These are phyloP conservation scores for Fusarium austroafricanum DNA, from an alignment of 2,329 filamentous ascomycete genomes.

Conservation along the genomic window DNA sequence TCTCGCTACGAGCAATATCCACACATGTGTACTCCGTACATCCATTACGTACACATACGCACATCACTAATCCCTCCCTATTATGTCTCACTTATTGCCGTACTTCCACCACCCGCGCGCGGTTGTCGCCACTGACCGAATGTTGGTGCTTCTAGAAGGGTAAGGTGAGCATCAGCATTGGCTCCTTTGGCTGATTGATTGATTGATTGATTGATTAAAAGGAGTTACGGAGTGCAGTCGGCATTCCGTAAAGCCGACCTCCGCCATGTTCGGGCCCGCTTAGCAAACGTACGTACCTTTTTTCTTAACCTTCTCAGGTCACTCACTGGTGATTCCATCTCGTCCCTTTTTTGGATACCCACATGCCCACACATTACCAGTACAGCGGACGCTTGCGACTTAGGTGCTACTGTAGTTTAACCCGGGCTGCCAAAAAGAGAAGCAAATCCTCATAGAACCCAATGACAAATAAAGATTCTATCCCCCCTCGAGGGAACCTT, in stretches of 20 bases:
- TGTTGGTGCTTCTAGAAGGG: slow-evolving; percentile 29
- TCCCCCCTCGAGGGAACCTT: not conserved
- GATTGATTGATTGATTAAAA: not conserved
- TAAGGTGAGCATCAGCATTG: slow-evolving; percentile 12
- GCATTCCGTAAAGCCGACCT: slow-evolving; percentile 12
- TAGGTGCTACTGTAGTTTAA: slow-evolving; percentile 15
- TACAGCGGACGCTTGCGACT: not conserved
- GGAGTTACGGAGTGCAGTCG: slow-evolving; percentile 3
- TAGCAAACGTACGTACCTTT: not conserved
- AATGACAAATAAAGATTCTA: slow-evolving; percentile 22
- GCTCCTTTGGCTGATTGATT: not conserved
- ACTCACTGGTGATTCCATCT: slow-evolving; percentile 12
- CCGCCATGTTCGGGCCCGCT: slow-evolving; percentile 11
- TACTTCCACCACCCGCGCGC: slow-evolving; percentile 23
- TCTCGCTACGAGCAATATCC: slow-evolving; percentile 2
- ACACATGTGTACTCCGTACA: not conserved
- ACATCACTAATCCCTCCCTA: not conserved
- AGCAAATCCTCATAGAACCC: not conserved
- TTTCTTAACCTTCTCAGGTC: too few relatives aligned
- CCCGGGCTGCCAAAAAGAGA: not conserved
- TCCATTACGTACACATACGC: too few relatives aligned
- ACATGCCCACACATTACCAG: slow-evolving; percentile 14
- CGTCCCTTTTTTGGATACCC: not conserved
- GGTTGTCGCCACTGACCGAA: slow-evolving; percentile 25
- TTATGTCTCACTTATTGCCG: slow-evolving; percentile 20